Conservation (phyloP, 495 filamentous ascomycete species). For the Cenococcum geophilum region DNA sequence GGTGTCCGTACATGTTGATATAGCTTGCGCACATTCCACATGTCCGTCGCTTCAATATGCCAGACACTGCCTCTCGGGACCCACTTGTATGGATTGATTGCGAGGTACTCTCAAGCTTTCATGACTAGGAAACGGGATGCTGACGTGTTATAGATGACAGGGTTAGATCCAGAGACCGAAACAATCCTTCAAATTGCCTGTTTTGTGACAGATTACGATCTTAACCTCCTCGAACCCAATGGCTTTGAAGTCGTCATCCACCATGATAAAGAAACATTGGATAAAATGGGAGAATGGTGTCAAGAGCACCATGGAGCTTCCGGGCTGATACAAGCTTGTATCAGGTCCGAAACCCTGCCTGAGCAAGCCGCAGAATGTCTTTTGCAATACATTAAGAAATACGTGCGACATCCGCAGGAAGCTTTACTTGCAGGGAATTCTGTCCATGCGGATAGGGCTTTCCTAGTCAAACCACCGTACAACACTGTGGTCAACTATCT, state of each 20-base stretch:
- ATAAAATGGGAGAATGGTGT: conserved; percentile 72
- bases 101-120: conserved; percentile 50
- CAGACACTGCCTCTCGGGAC: conserved; percentile 42
- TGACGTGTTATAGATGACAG: conserved; percentile 72
- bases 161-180: conserved; percentile 70
- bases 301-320: conserved; percentile 58
- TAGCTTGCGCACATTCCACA: too few species aligned
- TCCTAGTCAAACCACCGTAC: conserved; percentile 70
- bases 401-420: conserved; percentile 55
- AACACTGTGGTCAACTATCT: conserved; percentile 64
- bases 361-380: conserved; percentile 66
- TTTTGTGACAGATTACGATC: conserved; percentile 75
- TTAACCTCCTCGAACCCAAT: conserved; percentile 65
- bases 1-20: too few species aligned
- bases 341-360: conserved; percentile 65
- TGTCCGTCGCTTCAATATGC: background rate
- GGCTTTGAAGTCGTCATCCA: conserved; percentile 81
- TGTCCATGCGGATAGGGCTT: conserved; percentile 82
- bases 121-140: background rate
- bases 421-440: conserved; percentile 85
- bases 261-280: conserved; percentile 62
- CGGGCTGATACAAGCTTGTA: conserved; percentile 72
- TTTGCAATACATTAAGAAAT: conserved; percentile 66
- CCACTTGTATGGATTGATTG: conserved; percentile 86
- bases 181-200: conserved; percentile 90